phyloP scores from a whole-genome alignment of 345 rosid genomes.

The Eucalyptus curtisii region DNA sequence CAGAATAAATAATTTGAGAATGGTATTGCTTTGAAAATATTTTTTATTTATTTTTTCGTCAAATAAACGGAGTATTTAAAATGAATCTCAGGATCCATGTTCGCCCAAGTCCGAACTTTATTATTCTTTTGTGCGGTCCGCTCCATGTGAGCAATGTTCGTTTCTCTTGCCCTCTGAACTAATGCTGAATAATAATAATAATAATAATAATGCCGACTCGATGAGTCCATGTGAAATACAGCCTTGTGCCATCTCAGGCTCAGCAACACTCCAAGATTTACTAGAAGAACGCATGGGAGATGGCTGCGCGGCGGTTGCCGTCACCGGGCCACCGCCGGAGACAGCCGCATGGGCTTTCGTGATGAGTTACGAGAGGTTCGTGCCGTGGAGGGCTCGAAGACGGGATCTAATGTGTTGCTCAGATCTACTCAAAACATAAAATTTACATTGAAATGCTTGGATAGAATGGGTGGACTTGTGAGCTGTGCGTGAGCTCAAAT shows the following conservation, averaged over 20 bases:
- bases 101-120: not conserved
- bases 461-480: not conserved
- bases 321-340: not conserved
- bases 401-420: not conserved
- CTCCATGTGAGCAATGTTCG: not conserved
- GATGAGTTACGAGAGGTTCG: accelerated
- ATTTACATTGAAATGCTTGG: not conserved
- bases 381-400: not conserved
- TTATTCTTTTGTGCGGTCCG: not conserved
- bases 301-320: not conserved
- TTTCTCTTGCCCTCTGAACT: not conserved
- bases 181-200: not conserved
- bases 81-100: not conserved
- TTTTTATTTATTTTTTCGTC: not conserved
- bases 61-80: too few species aligned
- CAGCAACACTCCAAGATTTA: not conserved
- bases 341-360: not conserved
- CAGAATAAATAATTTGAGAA: not conserved
- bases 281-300: not conserved
- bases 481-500: not conserved
- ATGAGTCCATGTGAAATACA: not conserved
- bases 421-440: not conserved
- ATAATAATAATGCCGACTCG: not conserved
- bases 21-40: too few species aligned
- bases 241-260: not conserved